Evolutionary conservation across 1,139 yeast genomes (phyloP), one percentile per base, ranked within the genome.

Genomic region (Lodderomyces parapsilosis): DNA sequence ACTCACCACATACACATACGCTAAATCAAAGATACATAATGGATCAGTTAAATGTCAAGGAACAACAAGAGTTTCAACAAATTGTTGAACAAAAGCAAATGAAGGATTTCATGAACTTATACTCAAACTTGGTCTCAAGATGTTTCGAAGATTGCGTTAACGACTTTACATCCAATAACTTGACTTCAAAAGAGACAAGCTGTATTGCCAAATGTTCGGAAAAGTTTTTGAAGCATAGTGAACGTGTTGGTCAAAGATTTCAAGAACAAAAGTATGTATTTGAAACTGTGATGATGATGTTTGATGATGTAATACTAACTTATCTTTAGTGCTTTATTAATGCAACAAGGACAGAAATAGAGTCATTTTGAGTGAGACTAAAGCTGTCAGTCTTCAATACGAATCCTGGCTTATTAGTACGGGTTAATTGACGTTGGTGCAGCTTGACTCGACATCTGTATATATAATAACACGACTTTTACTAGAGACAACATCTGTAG

Each of bases 241-340:
- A 93, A 74, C 85, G 99, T 66, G 96, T 94, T 46, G 99, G 99
- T 40, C 95, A 88, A 68, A 84, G 99, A 71, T 93, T 93, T 90
- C 98, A 93, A 71, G 99, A 93, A 65, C 97, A 91, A 70, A 93
- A 91, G 72, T 67, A 62, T 48, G 66, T 62, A 50, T 45, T 13
- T 37, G n/a, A 15, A 4, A 9, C 15, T 23, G 15, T 10, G 24
- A 32, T 13, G 23, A 23, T 17, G 31, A 33, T 30, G 4, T n/a
- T 33, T 15, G 19, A 30, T n/a, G 19, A 30, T 3, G 11, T 22
- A 33, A 14, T 40, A 13, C 25, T 25, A 36, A 13, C 32, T 22
- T 35, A 38, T 40, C 15, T 45, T 23, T 53, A 68, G 73, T 50
- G 78, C 78, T 46, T 56, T 70, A 57, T 70, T 73, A 63, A 72